Evolutionary conservation across 768 basidiomycete genomes (phyloP).

Genomic region (Lentinula lateritia): DNA sequence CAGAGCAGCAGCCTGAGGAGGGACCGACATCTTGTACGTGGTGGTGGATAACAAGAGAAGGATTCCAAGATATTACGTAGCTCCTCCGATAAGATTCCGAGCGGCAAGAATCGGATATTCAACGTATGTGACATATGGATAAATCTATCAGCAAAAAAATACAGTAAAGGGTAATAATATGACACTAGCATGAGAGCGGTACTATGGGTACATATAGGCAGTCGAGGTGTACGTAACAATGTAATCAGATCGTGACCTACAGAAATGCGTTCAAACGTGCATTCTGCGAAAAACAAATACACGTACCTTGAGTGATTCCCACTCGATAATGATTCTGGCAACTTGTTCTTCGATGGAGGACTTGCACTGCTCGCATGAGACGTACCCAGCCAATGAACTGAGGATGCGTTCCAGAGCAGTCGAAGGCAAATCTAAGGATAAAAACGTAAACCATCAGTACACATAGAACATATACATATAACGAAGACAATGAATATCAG

Average conservation of each 20-base stretch:
- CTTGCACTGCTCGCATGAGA: neutral
- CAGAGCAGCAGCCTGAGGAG: neutral
- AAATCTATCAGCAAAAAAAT: neutral
- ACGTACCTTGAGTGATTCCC: neutral
- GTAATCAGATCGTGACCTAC: neutral
- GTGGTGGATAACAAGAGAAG: neutral
- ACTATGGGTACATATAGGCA: too few relatives aligned
- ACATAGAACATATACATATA: neutral
- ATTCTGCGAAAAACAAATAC: neutral
- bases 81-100: too few relatives aligned
- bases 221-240: too few relatives aligned
- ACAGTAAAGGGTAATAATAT: neutral
- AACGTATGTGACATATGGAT: neutral
- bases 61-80: neutral
- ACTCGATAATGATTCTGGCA: neutral
- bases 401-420: neutral
- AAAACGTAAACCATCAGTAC: too few relatives aligned
- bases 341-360: neutral
- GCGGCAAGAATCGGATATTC: too few relatives aligned
- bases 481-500: neutral
- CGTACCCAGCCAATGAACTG: neutral
- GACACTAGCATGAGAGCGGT: neutral
- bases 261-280: neutral
- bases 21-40: neutral
- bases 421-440: neutral